Percentiles rank a stretch among this genome's conserved stretches.
Evolutionary conservation across 1,284 basidiomycete species (phyloP).

Genomic region (Schizophyllum commune): DNA sequence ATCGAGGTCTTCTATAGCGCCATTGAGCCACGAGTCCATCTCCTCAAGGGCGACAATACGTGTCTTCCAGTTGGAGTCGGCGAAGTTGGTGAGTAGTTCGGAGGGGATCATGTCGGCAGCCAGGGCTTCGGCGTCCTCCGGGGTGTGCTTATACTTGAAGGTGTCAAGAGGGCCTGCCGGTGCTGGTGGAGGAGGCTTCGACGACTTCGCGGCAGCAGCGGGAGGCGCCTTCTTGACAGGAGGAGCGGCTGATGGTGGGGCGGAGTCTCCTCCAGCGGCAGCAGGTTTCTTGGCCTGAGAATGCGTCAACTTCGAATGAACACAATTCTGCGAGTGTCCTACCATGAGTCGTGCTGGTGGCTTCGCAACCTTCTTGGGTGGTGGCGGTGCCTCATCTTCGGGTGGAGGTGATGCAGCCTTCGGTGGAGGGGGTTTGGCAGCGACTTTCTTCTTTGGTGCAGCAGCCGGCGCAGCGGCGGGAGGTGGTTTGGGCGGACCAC

Average conservation of each 20-base stretch:
- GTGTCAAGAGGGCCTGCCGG: conserved; percentile 60
- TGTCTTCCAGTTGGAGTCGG: conserved; percentile 90
- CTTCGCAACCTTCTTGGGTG: conserved; percentile 42
- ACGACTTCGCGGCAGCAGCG: conserved; percentile 35
- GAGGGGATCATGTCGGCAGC: conserved; percentile 73
- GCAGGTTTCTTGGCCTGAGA: conserved; percentile 40
- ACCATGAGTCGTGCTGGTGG: conserved; percentile 40
- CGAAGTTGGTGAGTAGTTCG: conserved; percentile 66
- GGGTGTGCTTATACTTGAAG: conserved; percentile 86
- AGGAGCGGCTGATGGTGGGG: conserved; percentile 22
- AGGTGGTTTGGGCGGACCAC: conserved; percentile 27
- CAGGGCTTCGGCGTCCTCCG: conserved; percentile 87
- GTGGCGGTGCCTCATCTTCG: conserved; percentile 22
- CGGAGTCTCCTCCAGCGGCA: conserved; percentile 19
- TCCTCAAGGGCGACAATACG: conserved; percentile 84
- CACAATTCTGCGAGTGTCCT: conserved; percentile 8
- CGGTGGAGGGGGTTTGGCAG: conserved; percentile 24
- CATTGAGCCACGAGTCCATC: conserved; percentile 72
- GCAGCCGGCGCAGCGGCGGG: conserved; percentile 34
- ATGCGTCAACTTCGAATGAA: not conserved
- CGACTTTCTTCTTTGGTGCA: conserved; percentile 41
- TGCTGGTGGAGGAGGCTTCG: conserved; percentile 42
- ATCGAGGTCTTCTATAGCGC: conserved; percentile 63
- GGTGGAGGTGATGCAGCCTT: conserved; percentile 17
- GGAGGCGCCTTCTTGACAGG: conserved; percentile 39